phyloP scores from a whole-genome alignment of 495 filamentous ascomycete species.

The Sordaria brevicollis region DNA sequence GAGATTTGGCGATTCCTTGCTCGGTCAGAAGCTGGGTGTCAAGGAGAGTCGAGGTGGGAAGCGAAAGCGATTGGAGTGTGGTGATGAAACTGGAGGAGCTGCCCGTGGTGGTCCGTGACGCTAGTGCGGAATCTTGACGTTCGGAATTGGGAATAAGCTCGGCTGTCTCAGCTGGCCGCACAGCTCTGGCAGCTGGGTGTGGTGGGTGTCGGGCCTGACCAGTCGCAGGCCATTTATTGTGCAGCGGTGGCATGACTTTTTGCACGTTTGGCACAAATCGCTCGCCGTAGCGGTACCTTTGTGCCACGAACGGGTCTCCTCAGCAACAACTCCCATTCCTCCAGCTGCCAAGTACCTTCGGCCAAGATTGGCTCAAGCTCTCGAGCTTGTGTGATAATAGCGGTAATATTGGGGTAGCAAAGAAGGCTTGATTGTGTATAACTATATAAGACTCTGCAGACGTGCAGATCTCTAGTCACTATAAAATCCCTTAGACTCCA shows the following conservation, averaged over 20 bases:
- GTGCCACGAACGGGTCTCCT: not conserved
- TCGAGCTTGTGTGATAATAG: too few species aligned
- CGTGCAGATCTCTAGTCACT: too few species aligned
- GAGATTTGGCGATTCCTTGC: slow-evolving; percentile 6
- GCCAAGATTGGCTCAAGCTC: not conserved
- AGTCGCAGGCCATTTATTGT: not conserved
- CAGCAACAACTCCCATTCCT: not conserved
- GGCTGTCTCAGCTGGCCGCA: not conserved
- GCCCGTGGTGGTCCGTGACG: not conserved
- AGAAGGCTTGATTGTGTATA: too few species aligned
- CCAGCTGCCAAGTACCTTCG: not conserved
- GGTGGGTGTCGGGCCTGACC: not conserved
- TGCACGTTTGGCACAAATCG: not conserved
- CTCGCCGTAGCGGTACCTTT: slow-evolving; percentile 1
- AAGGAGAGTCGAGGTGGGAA: not conserved
- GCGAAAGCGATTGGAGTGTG: not conserved
- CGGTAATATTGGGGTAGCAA: too few species aligned
- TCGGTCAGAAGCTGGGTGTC: not conserved
- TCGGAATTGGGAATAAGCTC: not conserved
- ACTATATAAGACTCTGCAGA: too few species aligned
- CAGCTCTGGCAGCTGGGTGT: not conserved
- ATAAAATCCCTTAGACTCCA: too few species aligned
- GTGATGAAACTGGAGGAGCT: not conserved
- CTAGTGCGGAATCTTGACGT: not conserved
- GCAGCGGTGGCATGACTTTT: slow-evolving; percentile 16